Evolutionary conservation across 2,329 filamentous ascomycete genomes (phyloP).

Genomic region (Alternaria brassicae): DNA sequence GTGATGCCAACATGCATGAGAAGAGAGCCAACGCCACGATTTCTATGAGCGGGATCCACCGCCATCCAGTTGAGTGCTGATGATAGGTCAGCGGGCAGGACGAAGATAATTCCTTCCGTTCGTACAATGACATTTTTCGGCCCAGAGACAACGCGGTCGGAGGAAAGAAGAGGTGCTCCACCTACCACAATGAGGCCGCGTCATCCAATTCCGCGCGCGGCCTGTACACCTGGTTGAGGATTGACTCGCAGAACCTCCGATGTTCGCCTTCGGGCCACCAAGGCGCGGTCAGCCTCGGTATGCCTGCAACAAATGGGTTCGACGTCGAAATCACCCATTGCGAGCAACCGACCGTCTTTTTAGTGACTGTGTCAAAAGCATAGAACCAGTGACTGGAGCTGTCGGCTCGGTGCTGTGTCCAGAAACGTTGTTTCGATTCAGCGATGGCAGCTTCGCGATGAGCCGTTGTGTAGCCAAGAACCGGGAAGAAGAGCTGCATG

Average conservation of each 20-base stretch:
- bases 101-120: background rate
- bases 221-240: constrained; percentile 45
- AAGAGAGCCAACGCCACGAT: constrained; percentile 46
- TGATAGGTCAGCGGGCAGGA: constrained; percentile 16
- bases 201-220: constrained; percentile 44
- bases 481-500: constrained; percentile 44
- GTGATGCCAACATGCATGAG: constrained; percentile 46
- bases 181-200: constrained; percentile 44
- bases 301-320: constrained; percentile 43
- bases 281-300: constrained; percentile 35
- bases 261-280: constrained; percentile 48
- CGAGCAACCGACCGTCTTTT: constrained; percentile 36
- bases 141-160: constrained; percentile 3
- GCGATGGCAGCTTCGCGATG: constrained; percentile 35
- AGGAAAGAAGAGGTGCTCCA: constrained; percentile 16
- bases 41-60: constrained; percentile 46
- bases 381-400: constrained; percentile 45
- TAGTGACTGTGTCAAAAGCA: constrained; percentile 33
- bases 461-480: constrained; percentile 36
- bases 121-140: background rate
- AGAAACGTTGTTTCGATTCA: constrained; percentile 43
- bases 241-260: constrained; percentile 43
- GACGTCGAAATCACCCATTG: constrained; percentile 41
- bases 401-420: constrained; percentile 36
- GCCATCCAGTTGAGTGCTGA: constrained; percentile 49